Evolutionary conservation across 2,329 filamentous ascomycete species (phyloP), one percentile per base, ranked within the genome.

Genomic region (Alternaria angustiovoidea): DNA sequence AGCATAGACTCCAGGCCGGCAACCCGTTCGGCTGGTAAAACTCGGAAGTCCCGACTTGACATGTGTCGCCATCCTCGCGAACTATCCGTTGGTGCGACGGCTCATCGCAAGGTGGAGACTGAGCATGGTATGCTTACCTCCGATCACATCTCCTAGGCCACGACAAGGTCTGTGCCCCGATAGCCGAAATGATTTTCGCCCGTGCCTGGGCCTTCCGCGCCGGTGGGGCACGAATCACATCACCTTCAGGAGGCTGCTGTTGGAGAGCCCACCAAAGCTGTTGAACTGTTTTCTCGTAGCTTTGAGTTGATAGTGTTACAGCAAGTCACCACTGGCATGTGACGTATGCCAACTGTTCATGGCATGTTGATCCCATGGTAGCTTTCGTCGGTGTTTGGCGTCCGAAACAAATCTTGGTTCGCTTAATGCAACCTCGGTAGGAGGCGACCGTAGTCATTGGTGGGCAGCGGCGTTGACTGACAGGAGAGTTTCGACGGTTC

Each of bases 351-450:
- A 38, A 20, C 12, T 22, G 32, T 20, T 7, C 2, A 47, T n/a
- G 9, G n/a, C 28, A 12, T 61, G 57, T 34, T 62, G 18, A 49
- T 42, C 7, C 14, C 34, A 6, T 41, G 42, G 36, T 54, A 59
- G 48, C 46, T 63, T 57, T 60, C 26, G 28, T 57, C 49, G 38
- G 52, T 30, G 57, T 61, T 59, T 63, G 26, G 39, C 30, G 22
- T 53, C n/a, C 36, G 46, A 59, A 48, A 36, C 53, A 28, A 44
- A 22, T 44, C 16, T 48, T 51, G 32, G 41, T 30, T 53, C 18
- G 30, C 47, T 48, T 57, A 53, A 41, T 24, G 24, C 14, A 46
- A 26, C 22, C 39, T 57, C 30, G 39, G 54, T n/a, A 46, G 24
- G n/a, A 36, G 5, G 14, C 9, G 14, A 39, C 30, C 7, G 12